Percentiles rank a stretch among this genome's conserved stretches.
These are phyloP conservation scores for Hygrocybe punicea DNA, from an alignment of 768 basidiomycete species.

Conservation along the genomic window DNA sequence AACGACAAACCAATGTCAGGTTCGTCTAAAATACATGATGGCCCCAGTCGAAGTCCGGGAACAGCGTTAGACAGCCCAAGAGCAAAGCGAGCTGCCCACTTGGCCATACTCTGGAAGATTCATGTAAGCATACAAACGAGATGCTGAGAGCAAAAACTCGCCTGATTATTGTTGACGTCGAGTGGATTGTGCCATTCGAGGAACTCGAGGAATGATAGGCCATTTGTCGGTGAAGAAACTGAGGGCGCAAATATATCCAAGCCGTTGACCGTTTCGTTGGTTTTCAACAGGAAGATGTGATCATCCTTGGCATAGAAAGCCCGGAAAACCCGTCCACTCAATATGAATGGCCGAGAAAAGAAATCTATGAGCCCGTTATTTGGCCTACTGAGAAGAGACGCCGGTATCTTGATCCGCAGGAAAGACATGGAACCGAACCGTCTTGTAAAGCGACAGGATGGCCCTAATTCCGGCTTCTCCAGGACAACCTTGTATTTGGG, in stretches of 20 bases:
- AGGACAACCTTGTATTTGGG: conserved; percentile 40
- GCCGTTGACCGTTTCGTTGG: conserved; percentile 43
- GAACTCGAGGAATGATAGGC: conserved; percentile 37
- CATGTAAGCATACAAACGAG: neutral
- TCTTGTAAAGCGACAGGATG: conserved; percentile 56
- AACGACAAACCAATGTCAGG: conserved; percentile 32
- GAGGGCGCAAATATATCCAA: neutral
- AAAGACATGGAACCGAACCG: conserved; percentile 63
- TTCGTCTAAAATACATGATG: conserved; percentile 36
- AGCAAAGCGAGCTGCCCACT: conserved; percentile 49
- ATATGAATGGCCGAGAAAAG: conserved; percentile 48
- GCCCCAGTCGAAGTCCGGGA: conserved; percentile 39
- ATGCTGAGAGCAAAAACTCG: conserved; percentile 12
- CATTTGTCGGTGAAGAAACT: neutral
- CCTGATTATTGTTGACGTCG: conserved; percentile 40
- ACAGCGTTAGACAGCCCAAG: conserved; percentile 51
- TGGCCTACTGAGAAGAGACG: conserved; percentile 28
- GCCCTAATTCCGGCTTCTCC: conserved; percentile 48
- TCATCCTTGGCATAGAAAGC: conserved; percentile 60
- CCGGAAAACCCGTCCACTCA: conserved; percentile 55
- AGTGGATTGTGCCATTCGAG: conserved; percentile 46
- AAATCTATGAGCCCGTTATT: conserved; percentile 37
- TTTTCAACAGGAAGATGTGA: conserved; percentile 52
- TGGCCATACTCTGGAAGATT: conserved; percentile 42
- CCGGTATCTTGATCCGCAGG: conserved; percentile 47